Evolutionary conservation across 2,329 filamentous ascomycete species (phyloP).

Genomic region (Xylariaceae sp.): DNA sequence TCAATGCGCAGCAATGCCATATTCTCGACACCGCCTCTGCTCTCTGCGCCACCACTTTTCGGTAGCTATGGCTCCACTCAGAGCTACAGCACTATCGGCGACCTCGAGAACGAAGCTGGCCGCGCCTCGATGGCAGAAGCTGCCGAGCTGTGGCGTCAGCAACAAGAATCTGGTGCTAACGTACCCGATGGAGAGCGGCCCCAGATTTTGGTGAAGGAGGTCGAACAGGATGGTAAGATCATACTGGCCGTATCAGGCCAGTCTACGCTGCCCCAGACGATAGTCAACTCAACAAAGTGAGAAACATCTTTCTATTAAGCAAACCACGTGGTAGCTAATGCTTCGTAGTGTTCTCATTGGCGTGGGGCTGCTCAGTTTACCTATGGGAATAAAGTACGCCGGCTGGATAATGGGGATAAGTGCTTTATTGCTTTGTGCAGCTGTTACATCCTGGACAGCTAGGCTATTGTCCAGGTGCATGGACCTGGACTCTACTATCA

Average conservation of each 20-base stretch:
- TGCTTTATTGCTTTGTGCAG: slow-evolving; percentile 69
- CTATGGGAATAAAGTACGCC: slow-evolving; percentile 80
- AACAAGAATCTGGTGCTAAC: slow-evolving; percentile 47
- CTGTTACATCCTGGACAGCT: slow-evolving; percentile 80
- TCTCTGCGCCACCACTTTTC: slow-evolving; percentile 65
- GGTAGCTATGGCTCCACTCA: slow-evolving; percentile 63
- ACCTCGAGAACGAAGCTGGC: slow-evolving; percentile 41
- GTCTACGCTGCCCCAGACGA: slow-evolving; percentile 90
- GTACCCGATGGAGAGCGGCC: slow-evolving; percentile 58
- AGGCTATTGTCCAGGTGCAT: slow-evolving; percentile 82
- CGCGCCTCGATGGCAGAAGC: slow-evolving; percentile 48
- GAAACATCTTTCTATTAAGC: slow-evolving; percentile 8
- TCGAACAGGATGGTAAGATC: slow-evolving; percentile 82
- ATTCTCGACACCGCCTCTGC: slow-evolving; percentile 55
- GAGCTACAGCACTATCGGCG: slow-evolving; percentile 54
- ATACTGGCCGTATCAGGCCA: slow-evolving; percentile 84
- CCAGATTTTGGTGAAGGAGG: slow-evolving; percentile 80
- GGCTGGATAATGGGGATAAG: slow-evolving; percentile 81
- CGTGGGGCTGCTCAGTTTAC: slow-evolving; percentile 82
- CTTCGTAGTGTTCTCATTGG: slow-evolving; percentile 68
- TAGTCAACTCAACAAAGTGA: slow-evolving; percentile 90
- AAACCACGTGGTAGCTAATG: slow-evolving; percentile 7
- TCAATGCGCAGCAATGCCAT: slow-evolving; percentile 43
- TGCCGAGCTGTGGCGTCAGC: slow-evolving; percentile 49
- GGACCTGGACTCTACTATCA: slow-evolving; percentile 76